phyloP scores from a whole-genome alignment of 345 rosid species.

The Kandelia obovata region DNA sequence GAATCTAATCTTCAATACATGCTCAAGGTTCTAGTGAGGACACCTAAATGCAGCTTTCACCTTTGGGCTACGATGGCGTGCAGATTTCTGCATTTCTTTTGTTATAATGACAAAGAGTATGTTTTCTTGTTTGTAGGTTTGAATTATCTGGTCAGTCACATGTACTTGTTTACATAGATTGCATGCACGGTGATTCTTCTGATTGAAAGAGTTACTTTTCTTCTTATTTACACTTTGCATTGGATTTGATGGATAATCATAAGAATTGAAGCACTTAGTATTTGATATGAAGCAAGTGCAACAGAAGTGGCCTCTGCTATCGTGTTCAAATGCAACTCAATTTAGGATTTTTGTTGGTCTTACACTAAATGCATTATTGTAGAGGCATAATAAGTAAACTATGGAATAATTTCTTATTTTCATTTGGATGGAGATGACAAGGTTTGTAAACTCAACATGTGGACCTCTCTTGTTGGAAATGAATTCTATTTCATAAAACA shows the following conservation, averaged over 20 bases:
- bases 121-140: constrained; percentile 2
- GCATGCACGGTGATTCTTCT: background rate
- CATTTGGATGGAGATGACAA: background rate
- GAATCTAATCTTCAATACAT: background rate
- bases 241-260: background rate
- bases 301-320: too few species aligned
- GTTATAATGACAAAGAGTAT: background rate
- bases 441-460: too few species aligned
- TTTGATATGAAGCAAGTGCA: background rate
- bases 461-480: too few species aligned
- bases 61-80: background rate
- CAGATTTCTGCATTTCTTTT: background rate
- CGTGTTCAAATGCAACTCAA: too few species aligned
- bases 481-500: background rate
- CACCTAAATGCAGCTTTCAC: too few species aligned
- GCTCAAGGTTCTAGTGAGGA: background rate
- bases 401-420: background rate
- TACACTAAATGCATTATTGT: background rate
- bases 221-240: background rate
- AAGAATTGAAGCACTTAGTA: background rate
- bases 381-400: background rate
- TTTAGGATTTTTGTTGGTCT: too few species aligned
- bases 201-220: background rate
- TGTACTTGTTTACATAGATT: background rate
- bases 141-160: background rate